phyloP scores from a whole-genome alignment of 345 rosid genomes.

The Populus euphratica region DNA sequence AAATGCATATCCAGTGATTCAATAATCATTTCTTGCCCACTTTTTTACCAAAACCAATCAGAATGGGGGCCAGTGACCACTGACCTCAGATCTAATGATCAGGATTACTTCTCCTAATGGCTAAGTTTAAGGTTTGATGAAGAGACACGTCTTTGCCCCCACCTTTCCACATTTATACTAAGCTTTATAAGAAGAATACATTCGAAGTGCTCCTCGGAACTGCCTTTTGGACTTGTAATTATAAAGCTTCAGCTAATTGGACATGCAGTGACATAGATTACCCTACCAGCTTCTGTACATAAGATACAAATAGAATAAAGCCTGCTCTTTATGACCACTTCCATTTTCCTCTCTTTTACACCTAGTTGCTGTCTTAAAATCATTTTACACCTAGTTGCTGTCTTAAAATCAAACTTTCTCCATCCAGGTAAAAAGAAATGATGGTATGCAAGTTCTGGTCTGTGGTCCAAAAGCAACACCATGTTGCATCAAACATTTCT shows the following conservation, averaged over 20 bases:
- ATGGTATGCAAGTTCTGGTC: background rate
- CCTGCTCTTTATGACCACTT: background rate
- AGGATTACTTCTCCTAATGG: slow-evolving; percentile 15
- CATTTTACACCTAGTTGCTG: background rate
- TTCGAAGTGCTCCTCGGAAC: background rate
- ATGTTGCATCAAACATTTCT: background rate
- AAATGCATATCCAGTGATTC: slow-evolving; percentile 25
- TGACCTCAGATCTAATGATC: slow-evolving; percentile 4
- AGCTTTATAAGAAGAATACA: background rate
- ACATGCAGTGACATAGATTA: background rate
- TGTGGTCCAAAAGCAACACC: slow-evolving; percentile 12
- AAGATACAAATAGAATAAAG: background rate
- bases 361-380: background rate
- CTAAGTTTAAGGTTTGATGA: slow-evolving; percentile 19
- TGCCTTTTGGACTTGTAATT: background rate
- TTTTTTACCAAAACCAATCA: slow-evolving; percentile 22
- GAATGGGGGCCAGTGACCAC: background rate
- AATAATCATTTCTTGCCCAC: slow-evolving; percentile 28
- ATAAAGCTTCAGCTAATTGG: background rate
- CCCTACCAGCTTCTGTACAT: background rate
- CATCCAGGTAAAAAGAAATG: background rate
- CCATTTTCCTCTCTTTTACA: background rate
- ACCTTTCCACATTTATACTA: slow-evolving; percentile 11
- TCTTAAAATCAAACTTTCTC: background rate
- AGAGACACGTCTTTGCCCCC: background rate